Evolutionary conservation across 768 basidiomycete species (phyloP).

Genomic region (Pseudohyphozyma bogoriensis): DNA sequence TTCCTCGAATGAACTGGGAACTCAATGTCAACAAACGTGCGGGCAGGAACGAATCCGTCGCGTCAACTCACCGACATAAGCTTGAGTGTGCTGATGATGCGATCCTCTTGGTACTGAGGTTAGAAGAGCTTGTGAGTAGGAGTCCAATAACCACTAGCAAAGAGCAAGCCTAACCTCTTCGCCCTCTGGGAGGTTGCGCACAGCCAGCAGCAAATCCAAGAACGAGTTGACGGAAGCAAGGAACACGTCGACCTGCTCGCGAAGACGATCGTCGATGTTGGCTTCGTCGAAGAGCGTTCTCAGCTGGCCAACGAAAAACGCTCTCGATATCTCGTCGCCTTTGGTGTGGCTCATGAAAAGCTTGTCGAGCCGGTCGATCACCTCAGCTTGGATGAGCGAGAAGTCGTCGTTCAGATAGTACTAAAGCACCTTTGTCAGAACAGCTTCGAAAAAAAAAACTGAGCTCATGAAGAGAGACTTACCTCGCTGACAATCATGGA

Average conservation of each 20-base stretch:
- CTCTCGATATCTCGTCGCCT: conserved; percentile 48
- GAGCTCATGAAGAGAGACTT: background rate
- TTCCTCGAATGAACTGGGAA: conserved; percentile 76
- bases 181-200: conserved; percentile 79
- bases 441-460: background rate
- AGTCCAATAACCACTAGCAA: background rate
- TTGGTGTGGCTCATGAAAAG: conserved; percentile 86
- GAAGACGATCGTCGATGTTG: conserved; percentile 66
- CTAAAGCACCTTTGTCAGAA: conserved; percentile 44
- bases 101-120: conserved; percentile 65
- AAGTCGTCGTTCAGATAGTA: conserved; percentile 77
- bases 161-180: conserved; percentile 49
- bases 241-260: conserved; percentile 67
- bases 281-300: conserved; percentile 79
- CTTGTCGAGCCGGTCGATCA: conserved; percentile 80
- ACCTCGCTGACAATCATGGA: conserved; percentile 71
- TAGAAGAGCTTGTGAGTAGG: background rate
- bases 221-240: conserved; percentile 84
- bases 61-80: conserved; percentile 22
- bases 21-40: background rate
- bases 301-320: conserved; percentile 84
- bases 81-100: conserved; percentile 74
- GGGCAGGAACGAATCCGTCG: background rate
- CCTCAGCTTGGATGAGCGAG: conserved; percentile 78
- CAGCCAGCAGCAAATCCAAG: conserved; percentile 75